Conservation (phyloP, 2,329 filamentous ascomycete genomes). For the Alternaria gansuensis region DNA sequence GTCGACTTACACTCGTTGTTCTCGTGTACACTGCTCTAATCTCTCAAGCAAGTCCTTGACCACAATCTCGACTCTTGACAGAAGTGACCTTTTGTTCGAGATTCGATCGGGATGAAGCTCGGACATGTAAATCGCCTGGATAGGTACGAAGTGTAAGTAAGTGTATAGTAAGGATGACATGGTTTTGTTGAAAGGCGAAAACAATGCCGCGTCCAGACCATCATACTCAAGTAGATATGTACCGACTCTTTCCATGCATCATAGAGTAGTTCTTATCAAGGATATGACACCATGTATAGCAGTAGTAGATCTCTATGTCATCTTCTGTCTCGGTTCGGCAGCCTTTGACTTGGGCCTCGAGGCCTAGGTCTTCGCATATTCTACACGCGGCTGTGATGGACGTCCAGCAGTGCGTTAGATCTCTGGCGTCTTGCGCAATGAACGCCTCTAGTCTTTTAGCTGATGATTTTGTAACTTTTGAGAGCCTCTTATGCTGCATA, state of each 20-base stretch:
- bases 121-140: slow-evolving; percentile 27
- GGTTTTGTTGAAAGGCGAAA: slow-evolving; percentile 20
- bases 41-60: slow-evolving; percentile 26
- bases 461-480: not conserved
- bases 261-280: slow-evolving; percentile 37
- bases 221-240: slow-evolving; percentile 25
- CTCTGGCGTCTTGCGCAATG: slow-evolving; percentile 32
- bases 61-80: slow-evolving; percentile 24
- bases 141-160: slow-evolving; percentile 30
- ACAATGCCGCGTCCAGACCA: slow-evolving; percentile 27
- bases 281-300: slow-evolving; percentile 36
- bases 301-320: slow-evolving; percentile 29
- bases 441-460: slow-evolving; percentile 23
- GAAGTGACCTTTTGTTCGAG: slow-evolving; percentile 21
- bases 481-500: slow-evolving; percentile 31
- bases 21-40: slow-evolving; percentile 23
- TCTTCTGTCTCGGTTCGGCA: slow-evolving; percentile 24
- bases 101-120: slow-evolving; percentile 29
- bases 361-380: slow-evolving; percentile 31
- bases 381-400: slow-evolving; percentile 33
- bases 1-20: slow-evolving; percentile 21
- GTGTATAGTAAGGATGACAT: slow-evolving; percentile 27
- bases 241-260: slow-evolving; percentile 33
- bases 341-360: slow-evolving; percentile 24
- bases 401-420: slow-evolving; percentile 31